Conservation (phyloP, 768 basidiomycete species). For the Mrakia frigida region DNA sequence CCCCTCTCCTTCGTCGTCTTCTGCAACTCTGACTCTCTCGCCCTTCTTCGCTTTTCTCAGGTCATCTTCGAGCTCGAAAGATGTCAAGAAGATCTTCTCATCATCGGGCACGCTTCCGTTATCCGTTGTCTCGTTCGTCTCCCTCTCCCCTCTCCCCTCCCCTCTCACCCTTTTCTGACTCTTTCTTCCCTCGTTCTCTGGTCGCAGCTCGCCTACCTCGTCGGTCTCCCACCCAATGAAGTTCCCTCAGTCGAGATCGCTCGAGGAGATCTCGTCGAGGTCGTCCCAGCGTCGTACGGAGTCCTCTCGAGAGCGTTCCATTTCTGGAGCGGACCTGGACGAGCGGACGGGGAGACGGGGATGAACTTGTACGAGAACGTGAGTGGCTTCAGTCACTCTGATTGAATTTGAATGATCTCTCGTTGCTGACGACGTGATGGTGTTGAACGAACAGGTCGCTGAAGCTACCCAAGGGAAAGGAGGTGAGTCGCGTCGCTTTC, state of each 20-base stretch:
- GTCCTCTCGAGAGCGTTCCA: conserved; percentile 75
- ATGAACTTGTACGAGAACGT: conserved; percentile 46
- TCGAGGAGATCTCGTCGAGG: conserved; percentile 89
- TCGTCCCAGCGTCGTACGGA: conserved; percentile 52
- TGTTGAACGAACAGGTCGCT: conserved; percentile 36
- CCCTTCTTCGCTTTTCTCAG: not conserved
- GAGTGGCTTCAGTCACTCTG: not conserved
- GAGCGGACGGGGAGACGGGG: conserved; percentile 40
- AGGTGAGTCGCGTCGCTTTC: not conserved
- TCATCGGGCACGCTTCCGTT: conserved; percentile 68
- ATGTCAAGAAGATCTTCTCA: conserved; percentile 86
- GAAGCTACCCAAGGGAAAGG: conserved; percentile 43
- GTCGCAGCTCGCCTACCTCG: conserved; percentile 54
- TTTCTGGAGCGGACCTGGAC: conserved; percentile 44
- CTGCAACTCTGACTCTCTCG: not conserved
- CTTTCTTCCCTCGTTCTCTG: not conserved
- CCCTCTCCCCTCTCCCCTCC: not conserved
- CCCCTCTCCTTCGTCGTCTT: not conserved
- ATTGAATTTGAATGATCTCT: not conserved
- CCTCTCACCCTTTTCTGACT: not conserved
- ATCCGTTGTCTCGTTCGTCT: conserved; percentile 71
- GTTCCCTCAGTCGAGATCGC: conserved; percentile 97
- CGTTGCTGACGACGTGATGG: not conserved
- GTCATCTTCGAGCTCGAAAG: conserved; percentile 87
- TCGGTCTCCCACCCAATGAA: conserved; percentile 85